A percentile compares a stretch with the other conserved stretches of the same genome.
Conservation (phyloP, 805 yeast species). For the Teunomyces barrocoloradensis region DNA sequence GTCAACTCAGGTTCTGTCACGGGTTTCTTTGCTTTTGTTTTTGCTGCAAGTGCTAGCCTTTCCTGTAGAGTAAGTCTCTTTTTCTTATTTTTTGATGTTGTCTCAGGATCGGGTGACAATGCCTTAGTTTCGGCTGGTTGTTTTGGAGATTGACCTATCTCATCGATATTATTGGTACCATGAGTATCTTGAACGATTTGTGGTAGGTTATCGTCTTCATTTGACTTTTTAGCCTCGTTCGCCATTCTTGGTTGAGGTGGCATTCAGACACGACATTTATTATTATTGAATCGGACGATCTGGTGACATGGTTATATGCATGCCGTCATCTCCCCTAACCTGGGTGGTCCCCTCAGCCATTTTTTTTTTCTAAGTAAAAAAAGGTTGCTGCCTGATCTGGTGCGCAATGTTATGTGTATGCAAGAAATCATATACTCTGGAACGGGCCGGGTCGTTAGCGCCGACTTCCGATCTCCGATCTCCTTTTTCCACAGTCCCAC, state of each 20-base stretch:
- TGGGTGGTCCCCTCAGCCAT: too few relatives aligned
- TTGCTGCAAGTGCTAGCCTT: constrained; percentile 79
- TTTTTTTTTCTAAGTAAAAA: too few relatives aligned
- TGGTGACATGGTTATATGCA: neutral
- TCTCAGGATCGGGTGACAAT: neutral
- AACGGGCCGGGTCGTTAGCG: too few relatives aligned
- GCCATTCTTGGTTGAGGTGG: neutral
- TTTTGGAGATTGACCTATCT: neutral
- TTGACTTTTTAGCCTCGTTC: neutral
- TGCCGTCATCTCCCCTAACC: neutral
- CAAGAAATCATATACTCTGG: too few relatives aligned
- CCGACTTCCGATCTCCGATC: too few relatives aligned
- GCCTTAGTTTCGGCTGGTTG: neutral
- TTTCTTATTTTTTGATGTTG: constrained; percentile 20
- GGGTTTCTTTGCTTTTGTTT: constrained; percentile 33
- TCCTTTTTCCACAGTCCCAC: too few relatives aligned
- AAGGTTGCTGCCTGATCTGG: too few relatives aligned
- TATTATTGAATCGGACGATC: neutral
- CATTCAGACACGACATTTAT: neutral
- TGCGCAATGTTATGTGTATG: too few relatives aligned
- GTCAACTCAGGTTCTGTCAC: neutral
- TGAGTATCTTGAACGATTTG: neutral
- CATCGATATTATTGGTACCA: neutral
- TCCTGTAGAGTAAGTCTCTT: constrained; percentile 80
- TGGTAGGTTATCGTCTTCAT: neutral